These are phyloP conservation scores for Melastoma candidum DNA, from an alignment of 441 rosid genomes.

Conservation along the genomic window DNA sequence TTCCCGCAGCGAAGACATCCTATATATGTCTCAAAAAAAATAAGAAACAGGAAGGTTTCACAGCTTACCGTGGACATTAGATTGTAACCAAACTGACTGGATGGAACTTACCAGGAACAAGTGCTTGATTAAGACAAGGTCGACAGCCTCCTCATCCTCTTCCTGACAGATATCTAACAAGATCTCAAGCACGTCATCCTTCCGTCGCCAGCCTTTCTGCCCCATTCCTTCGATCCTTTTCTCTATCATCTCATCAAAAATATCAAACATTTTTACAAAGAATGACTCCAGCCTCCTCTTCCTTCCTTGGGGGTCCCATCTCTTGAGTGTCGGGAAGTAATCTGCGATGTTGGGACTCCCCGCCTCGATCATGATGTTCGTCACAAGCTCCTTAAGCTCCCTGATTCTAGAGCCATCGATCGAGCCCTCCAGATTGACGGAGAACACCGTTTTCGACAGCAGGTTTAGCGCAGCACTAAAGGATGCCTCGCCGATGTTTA, in stretches of 20 bases:
- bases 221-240: constrained; percentile 3
- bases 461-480: not conserved
- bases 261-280: constrained; percentile 1
- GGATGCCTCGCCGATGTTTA: constrained; percentile 7
- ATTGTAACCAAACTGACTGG: no score
- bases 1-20: no score
- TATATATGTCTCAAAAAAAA: no score
- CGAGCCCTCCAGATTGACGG: no score
- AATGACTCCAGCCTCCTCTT: not conserved
- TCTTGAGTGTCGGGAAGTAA: constrained; percentile 10
- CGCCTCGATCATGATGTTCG: constrained; percentile 5
- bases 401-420: not conserved
- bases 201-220: not conserved
- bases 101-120: no score
- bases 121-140: no score
- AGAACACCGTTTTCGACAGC: no score
- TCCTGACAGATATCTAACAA: not conserved
- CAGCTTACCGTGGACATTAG: no score
- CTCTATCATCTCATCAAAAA: constrained; percentile 7
- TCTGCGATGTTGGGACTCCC: not conserved
- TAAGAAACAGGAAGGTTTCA: no score
- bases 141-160: no score
- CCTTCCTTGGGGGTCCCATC: constrained; percentile 6
- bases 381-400: constrained; percentile 8
- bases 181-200: not conserved